Evolutionary conservation across 495 filamentous ascomycete species (phyloP), one percentile per base, ranked within the genome.

Genomic region (Aspergillus leporis): DNA sequence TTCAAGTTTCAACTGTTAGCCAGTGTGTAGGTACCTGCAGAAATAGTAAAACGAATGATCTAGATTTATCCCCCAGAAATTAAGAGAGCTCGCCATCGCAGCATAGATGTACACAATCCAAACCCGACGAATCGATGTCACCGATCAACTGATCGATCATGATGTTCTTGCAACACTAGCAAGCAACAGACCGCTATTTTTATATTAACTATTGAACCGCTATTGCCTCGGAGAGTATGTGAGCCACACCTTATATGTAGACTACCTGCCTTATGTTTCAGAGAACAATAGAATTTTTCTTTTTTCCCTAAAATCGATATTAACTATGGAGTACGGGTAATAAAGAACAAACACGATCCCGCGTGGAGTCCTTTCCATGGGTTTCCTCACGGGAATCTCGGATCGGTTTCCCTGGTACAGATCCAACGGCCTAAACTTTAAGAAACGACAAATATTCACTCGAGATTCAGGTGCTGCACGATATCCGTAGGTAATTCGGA

Each of bases 61-160:
- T 45, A 45, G 41, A 45, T 45, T 45, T 28, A 3, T 19, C 6
- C 18, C 41, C 41, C 18, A 8, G n/a, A 14, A 21, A 45, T 14
- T 8, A 19, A 3, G n/a, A 45, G 8, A n/a, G 19, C 8, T 7
- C 19, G 43, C 43, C 6, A 23, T 12, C 7, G 8, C 21, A 47
- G 16, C 36, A 13, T 12, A 2, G 12, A 12, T 40, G 3, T 12
- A 13, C 36, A 23, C 2, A 23, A 47, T 23, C 4, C 19, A 12
- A n/a, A 23, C 19, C 7, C 18, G 10, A 13, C 19, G 10, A 23
- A 23, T 47, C 43, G 19, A 47, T 21, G 5, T 14, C 18, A 47
- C 19, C 43, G 43, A 47, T 47, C 43, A 47, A 47, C 19, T 47
- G 43, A 47, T 43, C 40, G 40, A 43, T 22, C 43, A 47, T 47